Evolutionary conservation across 805 yeast species (phyloP).

Genomic region (Debaryomyces tyrocola): DNA sequence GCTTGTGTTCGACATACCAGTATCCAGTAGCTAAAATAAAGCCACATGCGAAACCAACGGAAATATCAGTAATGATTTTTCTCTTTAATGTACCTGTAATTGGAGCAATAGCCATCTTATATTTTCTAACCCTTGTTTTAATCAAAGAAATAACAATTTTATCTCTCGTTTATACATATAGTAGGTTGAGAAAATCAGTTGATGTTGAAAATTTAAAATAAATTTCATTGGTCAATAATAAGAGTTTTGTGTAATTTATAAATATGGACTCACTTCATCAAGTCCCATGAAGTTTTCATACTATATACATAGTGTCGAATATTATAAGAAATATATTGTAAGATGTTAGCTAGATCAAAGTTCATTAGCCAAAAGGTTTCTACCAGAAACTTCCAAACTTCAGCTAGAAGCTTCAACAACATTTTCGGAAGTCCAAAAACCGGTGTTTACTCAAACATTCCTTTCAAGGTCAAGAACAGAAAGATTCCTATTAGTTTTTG

Average conservation of each 20-base stretch:
- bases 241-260: slow-evolving; percentile 8
- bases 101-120: slow-evolving; percentile 74
- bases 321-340: not conserved
- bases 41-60: slow-evolving; percentile 66
- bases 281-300: not conserved
- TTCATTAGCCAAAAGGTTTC: slow-evolving; percentile 6
- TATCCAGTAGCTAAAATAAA: slow-evolving; percentile 57
- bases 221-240: slow-evolving; percentile 13
- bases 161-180: no score
- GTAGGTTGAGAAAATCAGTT: not conserved
- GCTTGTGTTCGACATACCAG: slow-evolving; percentile 90
- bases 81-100: slow-evolving; percentile 81
- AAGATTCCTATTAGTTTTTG: slow-evolving; percentile 82
- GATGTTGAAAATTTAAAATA: slow-evolving; percentile 5
- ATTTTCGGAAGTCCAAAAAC: slow-evolving; percentile 39
- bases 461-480: slow-evolving; percentile 93
- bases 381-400: slow-evolving; percentile 44
- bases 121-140: not conserved
- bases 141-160: not conserved
- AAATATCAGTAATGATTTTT: slow-evolving; percentile 76
- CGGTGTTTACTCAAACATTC: slow-evolving; percentile 89
- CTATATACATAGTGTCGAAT: not conserved
- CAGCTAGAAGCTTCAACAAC: slow-evolving; percentile 39
- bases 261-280: slow-evolving; percentile 2
- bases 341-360: slow-evolving; percentile 24